phyloP scores from a whole-genome alignment of 768 basidiomycete species.

The Dacryopinax spathularia region DNA sequence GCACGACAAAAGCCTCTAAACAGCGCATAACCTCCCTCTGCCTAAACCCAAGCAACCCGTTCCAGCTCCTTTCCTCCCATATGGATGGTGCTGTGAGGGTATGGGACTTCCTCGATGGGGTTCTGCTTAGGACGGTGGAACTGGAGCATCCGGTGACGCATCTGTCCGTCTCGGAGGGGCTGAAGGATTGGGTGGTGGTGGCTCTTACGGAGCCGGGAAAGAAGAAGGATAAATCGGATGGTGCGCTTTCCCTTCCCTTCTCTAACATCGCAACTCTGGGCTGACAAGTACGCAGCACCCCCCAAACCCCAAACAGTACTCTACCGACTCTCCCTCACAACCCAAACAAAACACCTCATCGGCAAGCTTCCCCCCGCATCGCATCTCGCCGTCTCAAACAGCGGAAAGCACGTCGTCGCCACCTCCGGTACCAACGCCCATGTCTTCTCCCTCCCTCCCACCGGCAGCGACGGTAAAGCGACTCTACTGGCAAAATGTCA shows the following conservation, averaged over 20 bases:
- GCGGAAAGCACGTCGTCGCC: slow-evolving; percentile 64
- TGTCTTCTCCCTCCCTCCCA: slow-evolving; percentile 43
- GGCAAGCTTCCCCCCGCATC: slow-evolving; percentile 54
- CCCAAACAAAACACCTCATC: slow-evolving; percentile 35
- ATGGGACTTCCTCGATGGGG: slow-evolving; percentile 88
- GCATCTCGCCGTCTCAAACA: slow-evolving; percentile 58
- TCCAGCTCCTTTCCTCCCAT: slow-evolving; percentile 79
- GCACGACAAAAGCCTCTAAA: slow-evolving; percentile 26
- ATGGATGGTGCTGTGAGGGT: slow-evolving; percentile 70
- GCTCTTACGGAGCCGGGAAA: slow-evolving; percentile 21
- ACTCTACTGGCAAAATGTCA: slow-evolving; percentile 53
- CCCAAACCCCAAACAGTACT: slow-evolving; percentile 44
- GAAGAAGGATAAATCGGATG: slow-evolving; percentile 5
- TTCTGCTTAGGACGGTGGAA: slow-evolving; percentile 58
- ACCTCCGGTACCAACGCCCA: slow-evolving; percentile 66
- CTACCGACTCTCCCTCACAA: slow-evolving; percentile 45
- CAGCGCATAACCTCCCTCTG: slow-evolving; percentile 56
- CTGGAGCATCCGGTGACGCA: slow-evolving; percentile 54
- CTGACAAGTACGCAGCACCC: slow-evolving; percentile 7
- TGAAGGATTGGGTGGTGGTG: slow-evolving; percentile 58
- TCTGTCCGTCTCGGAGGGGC: slow-evolving; percentile 54
- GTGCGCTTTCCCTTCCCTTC: neutral
- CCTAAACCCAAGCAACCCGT: slow-evolving; percentile 71
- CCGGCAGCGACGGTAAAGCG: slow-evolving; percentile 38
- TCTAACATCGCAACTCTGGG: neutral